Evolutionary conservation across 2,329 filamentous ascomycete species (phyloP), one percentile per base, ranked within the genome.

Genomic region (Thelonectria discophora): DNA sequence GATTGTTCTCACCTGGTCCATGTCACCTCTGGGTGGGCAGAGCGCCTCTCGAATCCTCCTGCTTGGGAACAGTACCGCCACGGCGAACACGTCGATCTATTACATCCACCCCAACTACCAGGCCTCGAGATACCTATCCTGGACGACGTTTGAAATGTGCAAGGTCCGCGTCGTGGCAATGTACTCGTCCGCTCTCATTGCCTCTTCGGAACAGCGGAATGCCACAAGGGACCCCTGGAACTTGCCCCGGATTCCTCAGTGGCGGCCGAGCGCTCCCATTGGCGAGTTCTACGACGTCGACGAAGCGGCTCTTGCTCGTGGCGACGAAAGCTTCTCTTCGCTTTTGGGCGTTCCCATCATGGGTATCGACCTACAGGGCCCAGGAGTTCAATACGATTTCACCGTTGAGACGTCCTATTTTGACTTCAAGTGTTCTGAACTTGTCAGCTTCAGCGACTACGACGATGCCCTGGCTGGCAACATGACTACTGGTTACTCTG

Each of bases 21-120:
- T 65, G 7, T 65, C 63, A 4, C 61, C 63, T 1, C 27, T 64
- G 15, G 64, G 64, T 1, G 61, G 64, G 0, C 61, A 65, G 8
- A 56, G 58, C 1, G 45, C 64, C 7, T 42, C 58, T 3, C 54
- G 61, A 6, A 27, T 65, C 1, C 5, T 65, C 0, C 13, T 7
- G 1, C 39, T 37, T 0, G 62, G 17, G 0, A n/a, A 57, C 3
- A 47, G 15, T 1, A 34, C 20, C 3, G 17, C 15, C 2, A 3
- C 2, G 2, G 21, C 30, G 2, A 50, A 21, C 1, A 27, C 48
- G 5, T 47, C 43, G 0, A 1, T 64, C 5, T 62, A 54, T 3
- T 65, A 55, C 8, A 8, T 32, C 7, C 46, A 55, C 15, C 54
- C 50, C 1, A 32, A 20, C 7, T 62, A 61, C 17, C 58, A 52